A percentile compares a stretch with the other conserved stretches of the same genome.
Evolutionary conservation across 2,329 filamentous ascomycete species (phyloP).

Genomic region (Bipolaris victoriae): DNA sequence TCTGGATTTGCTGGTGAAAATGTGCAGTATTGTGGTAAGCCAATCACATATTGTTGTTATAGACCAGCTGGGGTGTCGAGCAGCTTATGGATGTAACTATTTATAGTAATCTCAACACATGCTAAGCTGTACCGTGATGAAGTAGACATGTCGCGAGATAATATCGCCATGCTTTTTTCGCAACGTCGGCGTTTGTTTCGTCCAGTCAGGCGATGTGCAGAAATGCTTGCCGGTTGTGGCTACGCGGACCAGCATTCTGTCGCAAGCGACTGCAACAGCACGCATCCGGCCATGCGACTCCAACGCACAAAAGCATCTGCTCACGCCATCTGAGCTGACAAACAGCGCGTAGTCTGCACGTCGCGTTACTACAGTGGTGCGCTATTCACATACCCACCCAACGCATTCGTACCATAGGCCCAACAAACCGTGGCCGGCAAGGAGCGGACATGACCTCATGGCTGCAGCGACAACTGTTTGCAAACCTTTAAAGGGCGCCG

Average conservation of each 20-base stretch:
- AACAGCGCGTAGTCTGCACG: conserved; percentile 17
- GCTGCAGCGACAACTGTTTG: neutral
- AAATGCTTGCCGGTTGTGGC: neutral
- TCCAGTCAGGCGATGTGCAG: neutral
- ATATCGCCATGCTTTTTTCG: neutral
- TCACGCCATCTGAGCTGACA: conserved; percentile 34
- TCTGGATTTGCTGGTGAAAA: too few relatives aligned
- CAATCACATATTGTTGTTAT: too few relatives aligned
- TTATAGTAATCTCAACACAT: neutral
- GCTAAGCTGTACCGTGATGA: neutral
- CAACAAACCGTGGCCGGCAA: conserved; percentile 21
- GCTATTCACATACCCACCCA: conserved; percentile 14
- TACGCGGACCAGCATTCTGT: neutral
- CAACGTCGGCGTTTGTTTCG: neutral
- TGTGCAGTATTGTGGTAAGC: too few relatives aligned
- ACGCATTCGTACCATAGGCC: conserved; percentile 9
- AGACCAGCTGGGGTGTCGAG: too few relatives aligned
- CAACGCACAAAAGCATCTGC: neutral
- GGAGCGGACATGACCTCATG: conserved; percentile 20
- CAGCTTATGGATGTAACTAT: too few relatives aligned
- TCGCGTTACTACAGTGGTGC: conserved; percentile 22
- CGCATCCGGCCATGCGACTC: neutral
- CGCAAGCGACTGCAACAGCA: conserved; percentile 2
- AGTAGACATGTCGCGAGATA: neutral
- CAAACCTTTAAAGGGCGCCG: conserved; percentile 18